phyloP scores from a whole-genome alignment of 176 grass and related monocot genomes.

The Triticum timopheevii region DNA sequence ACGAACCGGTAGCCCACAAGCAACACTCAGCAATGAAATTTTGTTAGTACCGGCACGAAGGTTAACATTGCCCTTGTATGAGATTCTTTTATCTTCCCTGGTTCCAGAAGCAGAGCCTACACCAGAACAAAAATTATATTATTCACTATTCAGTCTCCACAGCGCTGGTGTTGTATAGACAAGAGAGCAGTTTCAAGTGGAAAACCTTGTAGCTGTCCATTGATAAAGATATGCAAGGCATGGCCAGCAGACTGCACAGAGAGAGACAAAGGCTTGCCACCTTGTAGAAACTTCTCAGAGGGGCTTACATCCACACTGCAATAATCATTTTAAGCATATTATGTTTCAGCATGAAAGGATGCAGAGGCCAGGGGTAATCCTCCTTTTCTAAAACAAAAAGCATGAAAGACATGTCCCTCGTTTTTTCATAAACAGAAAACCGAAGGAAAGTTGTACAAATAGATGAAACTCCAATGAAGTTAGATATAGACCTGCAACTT shows the following conservation, averaged over 20 bases:
- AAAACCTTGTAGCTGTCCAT: conserved; percentile 89
- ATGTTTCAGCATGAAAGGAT: neutral
- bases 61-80: conserved; percentile 69
- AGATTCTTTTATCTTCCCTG: conserved; percentile 90
- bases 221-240: conserved; percentile 80
- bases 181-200: neutral
- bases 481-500: neutral
- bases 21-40: conserved; percentile 87
- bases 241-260: conserved; percentile 90
- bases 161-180: neutral
- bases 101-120: conserved; percentile 91
- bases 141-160: neutral
- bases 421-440: conserved; percentile 22
- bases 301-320: conserved; percentile 81
- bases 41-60: conserved; percentile 84
- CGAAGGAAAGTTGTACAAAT: neutral
- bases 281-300: conserved; percentile 75
- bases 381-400: too few relatives aligned
- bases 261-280: conserved; percentile 63
- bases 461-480: conserved; percentile 1
- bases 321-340: neutral
- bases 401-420: neutral
- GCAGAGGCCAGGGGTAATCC: too few relatives aligned
- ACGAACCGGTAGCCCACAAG: conserved; percentile 90
- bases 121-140: conserved; percentile 23